Evolutionary conservation across 1,284 basidiomycete genomes (phyloP).

Genomic region (Rhodofomes roseus): DNA sequence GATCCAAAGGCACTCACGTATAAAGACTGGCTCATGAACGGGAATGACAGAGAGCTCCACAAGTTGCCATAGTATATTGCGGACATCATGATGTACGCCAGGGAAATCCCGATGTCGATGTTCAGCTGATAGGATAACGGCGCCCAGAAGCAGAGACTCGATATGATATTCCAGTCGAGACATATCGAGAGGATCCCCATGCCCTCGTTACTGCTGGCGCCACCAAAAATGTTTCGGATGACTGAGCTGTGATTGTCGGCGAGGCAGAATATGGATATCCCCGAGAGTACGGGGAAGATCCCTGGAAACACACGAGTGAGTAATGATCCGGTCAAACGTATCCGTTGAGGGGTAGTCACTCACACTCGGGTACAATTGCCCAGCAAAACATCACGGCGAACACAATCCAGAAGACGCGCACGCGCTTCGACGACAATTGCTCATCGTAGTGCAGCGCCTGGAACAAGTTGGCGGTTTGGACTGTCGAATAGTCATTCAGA

Average conservation of each 20-base stretch:
- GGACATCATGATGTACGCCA: constrained; percentile 20
- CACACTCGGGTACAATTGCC: constrained; percentile 46
- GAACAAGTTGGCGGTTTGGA: constrained; percentile 41
- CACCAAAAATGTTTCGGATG: constrained; percentile 58
- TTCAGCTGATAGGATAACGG: constrained; percentile 35
- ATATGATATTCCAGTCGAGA: constrained; percentile 60
- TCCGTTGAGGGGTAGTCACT: constrained; percentile 17
- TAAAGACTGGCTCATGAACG: constrained; percentile 40
- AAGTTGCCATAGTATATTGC: constrained; percentile 26
- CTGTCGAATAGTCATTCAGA: not conserved
- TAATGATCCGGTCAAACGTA: not conserved
- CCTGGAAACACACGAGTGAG: not conserved
- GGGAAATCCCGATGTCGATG: constrained; percentile 28
- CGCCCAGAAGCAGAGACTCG: constrained; percentile 38
- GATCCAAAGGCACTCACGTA: constrained; percentile 17
- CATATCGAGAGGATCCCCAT: constrained; percentile 46
- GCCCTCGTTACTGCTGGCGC: constrained; percentile 41
- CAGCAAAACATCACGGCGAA: constrained; percentile 26
- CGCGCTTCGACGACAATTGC: constrained; percentile 31
- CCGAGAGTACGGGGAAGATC: constrained; percentile 38
- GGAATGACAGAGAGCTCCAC: constrained; percentile 36
- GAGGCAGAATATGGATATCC: constrained; percentile 57
- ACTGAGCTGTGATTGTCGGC: constrained; percentile 48
- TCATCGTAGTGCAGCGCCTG: constrained; percentile 47
- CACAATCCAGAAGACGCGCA: constrained; percentile 29